Evolutionary conservation across 1,139 yeast genomes (phyloP).

Genomic region (Yamadazyma sp.): DNA sequence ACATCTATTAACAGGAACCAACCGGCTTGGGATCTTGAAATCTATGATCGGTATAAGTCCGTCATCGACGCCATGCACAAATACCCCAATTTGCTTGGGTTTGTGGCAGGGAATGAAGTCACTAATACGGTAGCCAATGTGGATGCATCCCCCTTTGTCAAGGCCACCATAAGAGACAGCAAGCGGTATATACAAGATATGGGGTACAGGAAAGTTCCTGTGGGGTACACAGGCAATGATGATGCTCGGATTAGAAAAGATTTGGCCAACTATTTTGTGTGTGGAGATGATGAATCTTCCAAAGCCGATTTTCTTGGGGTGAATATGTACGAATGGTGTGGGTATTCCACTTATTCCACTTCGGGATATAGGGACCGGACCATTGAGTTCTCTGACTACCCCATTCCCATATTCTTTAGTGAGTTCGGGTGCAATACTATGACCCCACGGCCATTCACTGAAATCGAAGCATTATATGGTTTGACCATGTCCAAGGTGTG

Average conservation of each 20-base stretch:
- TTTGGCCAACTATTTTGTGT: constrained; percentile 50
- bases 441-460: constrained; percentile 59
- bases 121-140: constrained; percentile 50
- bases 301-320: constrained; percentile 56
- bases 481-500: constrained; percentile 37
- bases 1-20: constrained; percentile 46
- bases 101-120: constrained; percentile 65
- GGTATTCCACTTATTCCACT: constrained; percentile 54
- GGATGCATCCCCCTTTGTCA: constrained; percentile 59
- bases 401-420: constrained; percentile 60
- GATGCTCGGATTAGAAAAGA: constrained; percentile 50
- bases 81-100: constrained; percentile 54
- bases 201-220: constrained; percentile 51
- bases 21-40: constrained; percentile 49
- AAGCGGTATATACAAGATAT: constrained; percentile 46
- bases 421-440: constrained; percentile 61
- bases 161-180: constrained; percentile 60
- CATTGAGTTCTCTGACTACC: constrained; percentile 41
- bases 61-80: constrained; percentile 53
- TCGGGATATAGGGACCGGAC: constrained; percentile 61
- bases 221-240: constrained; percentile 65
- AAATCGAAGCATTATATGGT: constrained; percentile 38
- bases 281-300: constrained; percentile 30
- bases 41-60: constrained; percentile 37
- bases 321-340: constrained; percentile 71